Conservation (phyloP, 805 yeast genomes). For the Candida ascalaphidarum region DNA sequence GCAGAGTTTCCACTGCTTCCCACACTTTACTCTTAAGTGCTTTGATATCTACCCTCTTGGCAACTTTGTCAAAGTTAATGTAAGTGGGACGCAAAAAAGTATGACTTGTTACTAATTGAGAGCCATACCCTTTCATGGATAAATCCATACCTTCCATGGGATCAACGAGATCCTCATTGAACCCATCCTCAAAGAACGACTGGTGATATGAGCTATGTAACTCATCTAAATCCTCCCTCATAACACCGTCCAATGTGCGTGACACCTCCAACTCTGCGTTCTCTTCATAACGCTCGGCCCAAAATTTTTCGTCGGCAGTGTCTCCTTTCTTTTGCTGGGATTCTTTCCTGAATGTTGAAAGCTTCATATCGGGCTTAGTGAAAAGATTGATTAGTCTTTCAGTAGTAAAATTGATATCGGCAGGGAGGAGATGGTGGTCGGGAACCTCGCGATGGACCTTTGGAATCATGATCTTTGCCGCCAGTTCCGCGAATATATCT, state of each 20-base stretch:
- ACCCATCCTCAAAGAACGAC: conserved; percentile 4
- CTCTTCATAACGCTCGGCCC: conserved; percentile 10
- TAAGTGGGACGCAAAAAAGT: background rate
- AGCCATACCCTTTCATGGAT: background rate
- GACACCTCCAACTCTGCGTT: conserved; percentile 1
- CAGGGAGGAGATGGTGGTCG: conserved; percentile 51
- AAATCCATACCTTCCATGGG: background rate
- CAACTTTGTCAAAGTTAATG: background rate
- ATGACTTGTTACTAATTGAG: background rate
- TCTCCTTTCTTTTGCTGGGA: too few species aligned
- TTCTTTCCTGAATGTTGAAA: conserved; percentile 20
- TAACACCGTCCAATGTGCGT: conserved; percentile 2
- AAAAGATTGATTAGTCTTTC: conserved; percentile 59
- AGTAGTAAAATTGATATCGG: conserved; percentile 66
- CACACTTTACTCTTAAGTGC: conserved; percentile 2
- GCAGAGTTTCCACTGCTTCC: background rate
- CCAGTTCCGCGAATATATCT: too few species aligned
- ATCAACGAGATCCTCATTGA: background rate
- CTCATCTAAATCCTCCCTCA: conserved; percentile 9
- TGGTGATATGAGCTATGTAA: conserved; percentile 11
- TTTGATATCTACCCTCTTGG: conserved; percentile 2
- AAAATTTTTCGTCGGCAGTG: conserved; percentile 6
- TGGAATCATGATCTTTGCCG: too few species aligned
- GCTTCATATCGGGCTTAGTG: conserved; percentile 50
- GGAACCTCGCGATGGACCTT: conserved; percentile 23